These are phyloP conservation scores for Coemansia sp. DNA, from an alignment of 192 early-diverging fungal species.

Conservation along the genomic window DNA sequence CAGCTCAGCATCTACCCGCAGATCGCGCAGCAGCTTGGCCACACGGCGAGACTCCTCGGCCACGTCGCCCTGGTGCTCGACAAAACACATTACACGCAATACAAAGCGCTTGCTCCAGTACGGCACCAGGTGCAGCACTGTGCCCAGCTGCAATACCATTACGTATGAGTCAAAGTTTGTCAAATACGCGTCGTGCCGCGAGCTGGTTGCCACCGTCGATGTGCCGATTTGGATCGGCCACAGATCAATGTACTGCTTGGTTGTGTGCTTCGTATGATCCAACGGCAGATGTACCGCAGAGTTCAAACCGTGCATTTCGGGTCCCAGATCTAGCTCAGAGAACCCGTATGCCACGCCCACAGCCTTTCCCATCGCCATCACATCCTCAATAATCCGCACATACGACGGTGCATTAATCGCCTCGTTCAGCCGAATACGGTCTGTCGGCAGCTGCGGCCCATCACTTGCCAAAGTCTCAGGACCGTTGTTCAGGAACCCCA, in stretches of 20 bases:
- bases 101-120: constrained; percentile 63
- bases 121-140: constrained; percentile 68
- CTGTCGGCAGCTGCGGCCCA: constrained; percentile 50
- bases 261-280: background rate
- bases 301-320: constrained; percentile 8
- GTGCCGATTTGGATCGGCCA: constrained; percentile 71
- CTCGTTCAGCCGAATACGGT: constrained; percentile 58
- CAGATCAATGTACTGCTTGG: constrained; percentile 62
- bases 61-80: constrained; percentile 63
- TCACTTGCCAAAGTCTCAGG: background rate
- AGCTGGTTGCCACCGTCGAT: constrained; percentile 16
- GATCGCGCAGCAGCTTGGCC: constrained; percentile 56
- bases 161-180: constrained; percentile 70
- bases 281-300: background rate
- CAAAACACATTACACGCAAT: constrained; percentile 69
- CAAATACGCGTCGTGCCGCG: constrained; percentile 26
- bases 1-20: constrained; percentile 64
- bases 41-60: constrained; percentile 61
- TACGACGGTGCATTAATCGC: constrained; percentile 61
- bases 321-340: constrained; percentile 36
- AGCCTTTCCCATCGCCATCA: constrained; percentile 65
- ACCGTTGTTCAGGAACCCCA: constrained; percentile 56
- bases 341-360: constrained; percentile 69
- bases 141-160: constrained; percentile 73
- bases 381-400: constrained; percentile 71